Conservation (phyloP, 306 rosid species). For the Prunus salicina region DNA sequence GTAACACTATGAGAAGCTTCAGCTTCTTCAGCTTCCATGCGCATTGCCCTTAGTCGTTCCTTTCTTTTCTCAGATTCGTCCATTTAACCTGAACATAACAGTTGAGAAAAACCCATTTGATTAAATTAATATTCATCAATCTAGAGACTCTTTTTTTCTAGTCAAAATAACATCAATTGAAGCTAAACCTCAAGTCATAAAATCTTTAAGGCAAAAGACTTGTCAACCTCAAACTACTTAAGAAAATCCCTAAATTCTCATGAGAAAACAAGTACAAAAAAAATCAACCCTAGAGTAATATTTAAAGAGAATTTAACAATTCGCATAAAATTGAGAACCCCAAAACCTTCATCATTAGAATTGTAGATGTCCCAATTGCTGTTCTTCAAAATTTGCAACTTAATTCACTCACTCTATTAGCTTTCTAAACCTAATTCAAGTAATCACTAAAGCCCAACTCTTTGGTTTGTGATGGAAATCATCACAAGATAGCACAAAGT, state of each 20-base stretch:
- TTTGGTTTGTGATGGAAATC: background rate
- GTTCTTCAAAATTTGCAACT: background rate
- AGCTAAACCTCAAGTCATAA: background rate
- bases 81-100: conserved; percentile 42
- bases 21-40: conserved; percentile 57
- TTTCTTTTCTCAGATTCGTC: conserved; percentile 83
- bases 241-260: background rate
- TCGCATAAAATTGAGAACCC: background rate
- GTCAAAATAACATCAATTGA: background rate
- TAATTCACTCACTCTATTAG: background rate
- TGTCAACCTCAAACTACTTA: background rate
- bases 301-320: background rate
- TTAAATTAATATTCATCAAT: background rate
- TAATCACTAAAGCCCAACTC: background rate
- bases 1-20: conserved; percentile 27
- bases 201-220: background rate
- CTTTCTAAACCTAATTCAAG: background rate
- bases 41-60: conserved; percentile 76
- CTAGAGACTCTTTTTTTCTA: too few relatives aligned
- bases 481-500: background rate
- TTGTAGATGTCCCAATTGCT: background rate
- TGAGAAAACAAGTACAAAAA: background rate
- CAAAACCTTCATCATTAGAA: background rate
- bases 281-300: too few relatives aligned
- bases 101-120: background rate